Percentiles rank a stretch among this genome's conserved stretches.
Evolutionary conservation across 768 basidiomycete species (phyloP).

Genomic region (Mycena leptocephala): DNA sequence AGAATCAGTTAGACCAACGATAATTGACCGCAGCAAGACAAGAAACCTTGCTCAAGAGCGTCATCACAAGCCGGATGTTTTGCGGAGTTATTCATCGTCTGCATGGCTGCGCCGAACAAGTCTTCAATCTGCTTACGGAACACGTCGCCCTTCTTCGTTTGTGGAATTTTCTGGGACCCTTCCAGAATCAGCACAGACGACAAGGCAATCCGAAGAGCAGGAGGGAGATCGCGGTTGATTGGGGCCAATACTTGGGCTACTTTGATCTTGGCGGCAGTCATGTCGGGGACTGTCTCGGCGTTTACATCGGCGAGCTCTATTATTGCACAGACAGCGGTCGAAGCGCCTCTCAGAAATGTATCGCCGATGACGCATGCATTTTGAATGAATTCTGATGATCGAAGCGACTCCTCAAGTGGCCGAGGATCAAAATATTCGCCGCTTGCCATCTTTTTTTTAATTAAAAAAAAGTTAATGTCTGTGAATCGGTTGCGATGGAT

Average conservation of each 20-base stretch:
- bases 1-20: not conserved
- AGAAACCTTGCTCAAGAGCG: not conserved
- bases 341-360: slow-evolving; percentile 21
- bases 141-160: slow-evolving; percentile 33
- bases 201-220: slow-evolving; percentile 30
- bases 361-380: slow-evolving; percentile 34
- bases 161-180: slow-evolving; percentile 18
- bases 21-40: not conserved
- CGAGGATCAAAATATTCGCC: slow-evolving; percentile 36
- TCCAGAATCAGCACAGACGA: slow-evolving; percentile 24
- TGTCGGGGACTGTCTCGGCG: slow-evolving; percentile 4
- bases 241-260: slow-evolving; percentile 23
- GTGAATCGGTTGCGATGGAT: too few species aligned
- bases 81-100: not conserved
- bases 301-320: slow-evolving; percentile 28
- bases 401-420: slow-evolving; percentile 17
- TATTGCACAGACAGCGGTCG: slow-evolving; percentile 34
- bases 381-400: slow-evolving; percentile 7
- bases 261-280: not conserved
- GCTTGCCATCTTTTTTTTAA: slow-evolving; percentile 30
- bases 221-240: slow-evolving; percentile 29
- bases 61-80: too few species aligned
- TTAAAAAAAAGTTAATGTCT: too few species aligned
- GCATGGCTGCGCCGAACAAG: slow-evolving; percentile 4
- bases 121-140: slow-evolving; percentile 34